Base-by-base conservation (phyloP, 169 alveolate species). In the Plasmodium ovale region DNA sequence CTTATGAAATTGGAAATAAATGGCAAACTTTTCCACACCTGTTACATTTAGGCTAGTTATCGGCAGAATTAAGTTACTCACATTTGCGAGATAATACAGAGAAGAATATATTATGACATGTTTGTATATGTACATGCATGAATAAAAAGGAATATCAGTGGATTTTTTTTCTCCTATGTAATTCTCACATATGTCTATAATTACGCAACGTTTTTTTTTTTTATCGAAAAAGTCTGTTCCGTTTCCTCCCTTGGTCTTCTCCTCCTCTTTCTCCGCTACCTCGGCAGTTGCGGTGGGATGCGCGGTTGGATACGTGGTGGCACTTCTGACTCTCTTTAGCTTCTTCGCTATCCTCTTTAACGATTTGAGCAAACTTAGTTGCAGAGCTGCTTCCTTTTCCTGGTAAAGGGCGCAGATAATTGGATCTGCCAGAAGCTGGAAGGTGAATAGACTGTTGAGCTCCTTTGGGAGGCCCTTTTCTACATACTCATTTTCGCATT, bases 361-460 rank as follows among this genome's bases (percentile, higher is more conserved):
- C 51, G 91, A 59, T 56, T 71, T 54, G 29, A 85, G 27, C 71
- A 85, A 42, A 47, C 33, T 54, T 6, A 7, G 29, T 37, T 85
- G 91, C 19, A 85, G 14, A n/a, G 29, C 29, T 60, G 29, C 12
- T 42, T 85, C 91, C 60, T 70, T 85, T 49, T 85, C 91, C 27
- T 85, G 73, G 64, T 85, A 85, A 29, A 85, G 70, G 4, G 91
- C 19, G 49, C 27, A 10, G 19, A 85, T 68, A 29, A 85, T 51
- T 37, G 91, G 91, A 60, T 85, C 91, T 16, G 69, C 91, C 58
- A 85, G 54, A 35, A 85, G 67, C 35, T 85, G 87, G 31, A 85
- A 68, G 5, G 23, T 21, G 1, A 85, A 53, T 5, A 85, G 53
- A 60, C 21, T 42, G 31, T 25, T 10, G 25, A 25, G 21, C 33